Conservation (phyloP, 2,329 filamentous ascomycete species). For the Knufia fluminis region DNA sequence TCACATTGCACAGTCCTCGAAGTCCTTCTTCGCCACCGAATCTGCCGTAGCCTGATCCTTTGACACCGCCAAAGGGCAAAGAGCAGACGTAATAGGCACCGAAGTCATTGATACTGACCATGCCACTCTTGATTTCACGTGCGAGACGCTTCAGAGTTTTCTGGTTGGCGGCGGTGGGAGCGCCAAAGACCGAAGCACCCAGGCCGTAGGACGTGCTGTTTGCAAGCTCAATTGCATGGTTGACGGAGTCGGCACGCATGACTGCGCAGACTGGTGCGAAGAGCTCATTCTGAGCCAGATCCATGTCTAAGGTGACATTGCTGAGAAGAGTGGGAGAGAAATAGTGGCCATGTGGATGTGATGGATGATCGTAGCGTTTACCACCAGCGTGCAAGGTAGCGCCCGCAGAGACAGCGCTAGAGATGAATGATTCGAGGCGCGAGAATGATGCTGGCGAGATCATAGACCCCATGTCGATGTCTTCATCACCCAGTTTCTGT, state of each 20-base stretch:
- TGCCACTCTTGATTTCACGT: slow-evolving; percentile 64
- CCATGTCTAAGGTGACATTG: slow-evolving; percentile 80
- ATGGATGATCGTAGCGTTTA: slow-evolving; percentile 59
- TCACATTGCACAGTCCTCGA: slow-evolving; percentile 73
- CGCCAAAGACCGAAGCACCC: slow-evolving; percentile 80
- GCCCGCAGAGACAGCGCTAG: slow-evolving; percentile 66
- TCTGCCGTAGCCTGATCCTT: slow-evolving; percentile 80
- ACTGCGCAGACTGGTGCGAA: slow-evolving; percentile 87
- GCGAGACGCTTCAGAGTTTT: slow-evolving; percentile 32
- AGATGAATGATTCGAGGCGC: slow-evolving; percentile 66
- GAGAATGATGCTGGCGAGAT: slow-evolving; percentile 70
- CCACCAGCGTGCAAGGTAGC: slow-evolving; percentile 77
- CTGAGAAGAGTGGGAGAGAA: slow-evolving; percentile 83
- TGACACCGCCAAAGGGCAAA: slow-evolving; percentile 76
- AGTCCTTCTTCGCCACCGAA: slow-evolving; percentile 89
- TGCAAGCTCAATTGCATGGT: slow-evolving; percentile 64
- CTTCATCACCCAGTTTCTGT: slow-evolving; percentile 28
- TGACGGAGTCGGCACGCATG: slow-evolving; percentile 60
- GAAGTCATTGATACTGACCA: slow-evolving; percentile 95
- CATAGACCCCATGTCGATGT: slow-evolving; percentile 73
- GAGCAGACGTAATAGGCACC: slow-evolving; percentile 88
- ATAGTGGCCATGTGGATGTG: slow-evolving; percentile 73
- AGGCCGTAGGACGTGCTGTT: slow-evolving; percentile 81
- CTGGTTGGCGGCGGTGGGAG: slow-evolving; percentile 48
- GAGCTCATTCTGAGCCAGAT: slow-evolving; percentile 79